phyloP scores from a whole-genome alignment of 2,329 filamentous ascomycete genomes.

The Colletotrichum kahawae region DNA sequence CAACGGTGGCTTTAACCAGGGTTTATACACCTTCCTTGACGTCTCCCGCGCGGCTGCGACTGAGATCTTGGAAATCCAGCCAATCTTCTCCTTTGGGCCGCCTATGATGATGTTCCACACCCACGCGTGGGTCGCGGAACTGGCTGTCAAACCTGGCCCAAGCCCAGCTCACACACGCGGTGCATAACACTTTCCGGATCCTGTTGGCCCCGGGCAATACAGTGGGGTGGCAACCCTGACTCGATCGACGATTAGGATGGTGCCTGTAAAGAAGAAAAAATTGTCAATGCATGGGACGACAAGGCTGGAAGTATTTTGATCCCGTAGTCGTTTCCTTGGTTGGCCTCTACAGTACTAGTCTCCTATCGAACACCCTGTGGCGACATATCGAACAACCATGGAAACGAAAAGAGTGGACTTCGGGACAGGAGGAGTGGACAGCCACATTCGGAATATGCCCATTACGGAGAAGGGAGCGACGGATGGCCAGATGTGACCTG shows the following conservation, averaged over 20 bases:
- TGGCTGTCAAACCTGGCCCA: not conserved
- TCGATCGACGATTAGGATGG: conserved; percentile 6
- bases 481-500: conserved; percentile 16
- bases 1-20: not conserved
- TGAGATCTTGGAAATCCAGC: not conserved
- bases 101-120: not conserved
- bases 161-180: not conserved
- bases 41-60: conserved; percentile 10
- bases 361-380: not conserved
- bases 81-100: not conserved
- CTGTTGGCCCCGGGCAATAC: not conserved
- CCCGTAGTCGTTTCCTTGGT: not conserved
- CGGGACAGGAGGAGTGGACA: not conserved
- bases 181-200: conserved; percentile 7
- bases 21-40: conserved; percentile 8
- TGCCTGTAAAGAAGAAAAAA: not conserved
- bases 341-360: not conserved
- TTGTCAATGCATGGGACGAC: not conserved
- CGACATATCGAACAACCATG: not conserved
- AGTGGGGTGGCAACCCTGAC: conserved; percentile 1
- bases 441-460: not conserved
- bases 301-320: not conserved
- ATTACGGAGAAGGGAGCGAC: not conserved
- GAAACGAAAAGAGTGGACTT: not conserved
- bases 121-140: not conserved